Base-by-base conservation (phyloP, 179 eudicot genomes). In the Camellia oleifera region DNA sequence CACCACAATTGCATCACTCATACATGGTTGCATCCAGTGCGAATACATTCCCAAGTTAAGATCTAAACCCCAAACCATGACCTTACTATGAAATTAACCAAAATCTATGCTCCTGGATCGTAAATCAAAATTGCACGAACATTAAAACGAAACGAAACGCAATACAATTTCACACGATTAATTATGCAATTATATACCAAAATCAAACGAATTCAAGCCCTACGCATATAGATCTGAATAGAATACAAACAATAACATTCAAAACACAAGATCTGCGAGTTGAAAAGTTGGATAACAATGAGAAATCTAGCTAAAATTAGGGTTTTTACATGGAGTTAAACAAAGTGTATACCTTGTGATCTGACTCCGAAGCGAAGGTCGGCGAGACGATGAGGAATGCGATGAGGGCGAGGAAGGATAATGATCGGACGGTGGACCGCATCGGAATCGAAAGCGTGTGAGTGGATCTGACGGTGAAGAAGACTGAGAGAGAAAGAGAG, bases 311-410 rank as follows among this genome's bases (percentile, higher is more conserved):
- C 70, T 58, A 50, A 69, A 15, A 69, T 45, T 69, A 69, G 56
- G 56, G 74, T 20, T 50, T 66, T 32, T 5, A 5, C 5, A 61
- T n/a, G 5, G 5, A 2, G 8, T 4, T 60, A 60, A 60, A 61
- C 23, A n/a, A n/a, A 3, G 6, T 54, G 40, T 2, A 7, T 40
- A 93, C 95, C 91, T 85, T 91, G 87, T 93, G 95, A 87, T 93
- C 97, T 65, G 91, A 85, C 77, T 92, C 96, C 52, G 92, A 86
- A 71, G 93, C 91, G 56, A 82, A 26, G 72, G 82, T 87, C 83
- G 88, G 85, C 9, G 91, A 82, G 77, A 77, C 58, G 80, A 88
- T 4, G 78, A 86, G 65, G 81, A 86, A 40, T 63, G 79, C 73
- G 89, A 83, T 3, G 78, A 89, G 9, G 84, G 85, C 52, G 78